Base-by-base conservation (phyloP, 345 rosid species). In the Eucalyptus cladocalyx region DNA sequence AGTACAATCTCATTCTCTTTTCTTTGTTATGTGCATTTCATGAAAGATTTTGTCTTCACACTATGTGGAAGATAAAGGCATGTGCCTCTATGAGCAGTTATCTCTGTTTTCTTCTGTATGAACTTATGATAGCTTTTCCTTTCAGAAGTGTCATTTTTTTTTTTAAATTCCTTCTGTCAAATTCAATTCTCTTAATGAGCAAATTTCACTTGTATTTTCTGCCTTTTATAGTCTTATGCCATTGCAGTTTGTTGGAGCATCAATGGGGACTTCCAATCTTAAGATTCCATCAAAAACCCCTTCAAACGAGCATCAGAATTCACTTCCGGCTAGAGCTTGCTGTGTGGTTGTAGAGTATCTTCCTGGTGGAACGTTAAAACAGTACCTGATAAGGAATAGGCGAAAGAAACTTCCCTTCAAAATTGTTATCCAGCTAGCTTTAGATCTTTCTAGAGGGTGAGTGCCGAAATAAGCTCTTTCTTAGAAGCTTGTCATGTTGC, bases 391-490 rank as follows among this genome's bases (percentile, higher is more conserved):
- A 48, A 89, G 93, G 87, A 96, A 98, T 88, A 92, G 96, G 88
- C 86, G 92, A 87, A 97, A 93, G 93, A 98, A 97, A 90, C 99
- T 98, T 48, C 90, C 97, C 60, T 94, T 92, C 81, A 97, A 94
- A 91, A 87, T 94, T 80, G 99, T 97, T 19, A 89, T 98, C 88
- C 96, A 96, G 88, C 95, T 98, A 72, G 99, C 99, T 89, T 92
- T 98, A 90, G 99, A 96, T 91, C 97, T 98, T 80, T 91, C 98
- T 16, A 93, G 98, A 90, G 99, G 99, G 99, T 97, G 90, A 93
- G 47, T 76, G 28, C 83, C 2, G 8, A 10, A 37, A 76, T 37
- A 76, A 37, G 47, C 6, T 21, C 86, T 40, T 81, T 54, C 48
- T 40, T 56, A 76, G 83, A 37, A 76, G 47, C 83, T 76, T 40